Conservation (phyloP, 2,329 filamentous ascomycete species). For the Myriangium duriaei region DNA sequence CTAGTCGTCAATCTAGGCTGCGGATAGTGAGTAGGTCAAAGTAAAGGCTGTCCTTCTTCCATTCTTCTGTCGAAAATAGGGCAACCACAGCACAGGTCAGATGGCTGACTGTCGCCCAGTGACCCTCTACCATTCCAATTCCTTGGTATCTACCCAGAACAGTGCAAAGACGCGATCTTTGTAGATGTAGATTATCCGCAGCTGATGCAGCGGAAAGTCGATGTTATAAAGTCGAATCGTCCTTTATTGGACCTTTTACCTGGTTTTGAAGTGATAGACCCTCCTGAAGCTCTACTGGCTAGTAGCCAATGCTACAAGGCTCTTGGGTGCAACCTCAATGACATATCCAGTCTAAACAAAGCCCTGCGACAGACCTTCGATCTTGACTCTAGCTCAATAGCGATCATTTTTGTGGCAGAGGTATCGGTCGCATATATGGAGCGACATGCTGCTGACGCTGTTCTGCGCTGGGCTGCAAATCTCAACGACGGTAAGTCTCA, state of each 20-base stretch:
- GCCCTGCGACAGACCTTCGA: conserved; percentile 48
- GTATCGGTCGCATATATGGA: conserved; percentile 90
- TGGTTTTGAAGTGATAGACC: conserved; percentile 22
- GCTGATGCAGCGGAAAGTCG: conserved; percentile 61
- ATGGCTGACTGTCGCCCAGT: conserved; percentile 34
- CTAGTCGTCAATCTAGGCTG: conserved; percentile 76
- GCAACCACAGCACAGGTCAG: not conserved
- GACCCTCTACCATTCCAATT: conserved; percentile 82
- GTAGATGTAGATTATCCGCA: conserved; percentile 80
- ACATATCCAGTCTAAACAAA: conserved; percentile 48
- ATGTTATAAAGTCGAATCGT: conserved; percentile 51
- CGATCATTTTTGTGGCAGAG: conserved; percentile 64
- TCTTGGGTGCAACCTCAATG: conserved; percentile 67
- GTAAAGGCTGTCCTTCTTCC: not conserved
- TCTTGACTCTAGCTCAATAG: conserved; percentile 45
- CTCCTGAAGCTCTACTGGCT: conserved; percentile 39
- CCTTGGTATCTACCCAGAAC: conserved; percentile 50
- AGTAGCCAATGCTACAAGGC: conserved; percentile 61
- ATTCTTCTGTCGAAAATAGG: not conserved
- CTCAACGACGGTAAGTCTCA: conserved; percentile 50
- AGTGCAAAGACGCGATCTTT: conserved; percentile 51
- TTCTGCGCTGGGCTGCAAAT: conserved; percentile 66
- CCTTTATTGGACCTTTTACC: conserved; percentile 42
- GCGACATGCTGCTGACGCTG: conserved; percentile 53
- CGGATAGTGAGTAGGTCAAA: conserved; percentile 58